Percentiles rank a stretch among this genome's conserved stretches.
phyloP scores from a whole-genome alignment of 371 early-diverging fungal species.

The Cladochytrium tenue region DNA sequence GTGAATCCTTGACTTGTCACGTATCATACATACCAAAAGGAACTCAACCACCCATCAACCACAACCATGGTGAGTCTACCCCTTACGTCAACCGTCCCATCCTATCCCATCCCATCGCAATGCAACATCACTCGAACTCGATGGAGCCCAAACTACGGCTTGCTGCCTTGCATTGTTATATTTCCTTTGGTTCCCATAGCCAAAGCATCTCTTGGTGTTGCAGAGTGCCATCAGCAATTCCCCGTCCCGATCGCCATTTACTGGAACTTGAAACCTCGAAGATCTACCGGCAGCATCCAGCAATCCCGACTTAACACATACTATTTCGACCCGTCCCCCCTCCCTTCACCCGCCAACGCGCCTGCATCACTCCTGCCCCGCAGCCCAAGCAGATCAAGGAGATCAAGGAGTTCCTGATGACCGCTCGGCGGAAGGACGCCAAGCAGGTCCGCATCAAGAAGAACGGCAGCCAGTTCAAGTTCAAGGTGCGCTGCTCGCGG shows the following conservation, averaged over 20 bases:
- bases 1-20: background rate
- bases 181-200: background rate
- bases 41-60: background rate
- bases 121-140: background rate
- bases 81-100: constrained; percentile 2
- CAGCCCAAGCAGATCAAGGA: constrained; percentile 96
- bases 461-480: constrained; percentile 93
- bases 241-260: background rate
- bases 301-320: background rate
- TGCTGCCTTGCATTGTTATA: background rate
- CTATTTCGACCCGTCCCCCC: background rate
- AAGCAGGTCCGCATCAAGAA: constrained; percentile 94
- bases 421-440: constrained; percentile 95
- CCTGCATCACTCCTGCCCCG: background rate
- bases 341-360: background rate
- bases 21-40: no score
- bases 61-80: background rate
- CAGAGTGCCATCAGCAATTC: background rate
- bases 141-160: background rate
- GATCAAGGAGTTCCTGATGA: constrained; percentile 97
- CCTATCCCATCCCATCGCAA: constrained; percentile 7
- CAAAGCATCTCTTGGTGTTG: background rate
- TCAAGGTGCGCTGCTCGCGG: constrained; percentile 97
- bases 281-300: background rate
- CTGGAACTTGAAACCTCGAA: background rate